Base-by-base conservation (phyloP, 139 green algal species). In the Tetradesmus lagerheimii region DNA sequence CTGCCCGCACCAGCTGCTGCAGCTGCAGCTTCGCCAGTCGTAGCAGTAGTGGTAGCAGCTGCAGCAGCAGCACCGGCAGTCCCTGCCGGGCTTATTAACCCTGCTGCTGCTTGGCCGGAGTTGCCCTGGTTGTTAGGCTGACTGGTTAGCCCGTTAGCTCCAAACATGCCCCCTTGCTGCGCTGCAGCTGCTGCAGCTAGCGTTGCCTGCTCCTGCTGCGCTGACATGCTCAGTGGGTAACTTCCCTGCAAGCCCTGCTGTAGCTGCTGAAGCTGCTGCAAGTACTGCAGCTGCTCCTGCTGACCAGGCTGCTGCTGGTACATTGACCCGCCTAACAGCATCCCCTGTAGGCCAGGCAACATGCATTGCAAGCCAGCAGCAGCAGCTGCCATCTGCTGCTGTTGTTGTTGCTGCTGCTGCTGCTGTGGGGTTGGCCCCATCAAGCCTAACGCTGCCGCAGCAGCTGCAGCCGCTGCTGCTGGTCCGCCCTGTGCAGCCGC, bases 261-360 rank as follows among this genome's bases (percentile, higher is more conserved):
- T n/a, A 41, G 71, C 57, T 79, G 71, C 71, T 38, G 80, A 8
- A 62, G 80, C 80, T 86, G 80, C 47, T 76, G 31, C 34, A 34
- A 4, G 14, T 67, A 29, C 79, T 64, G 41, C 29, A 45, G 43
- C 79, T 85, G 41, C 41, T 67, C 16, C 29, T 31, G 23, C n/a
- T 87, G 82, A 35, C 45, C 50, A 27, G 64, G 82, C 57, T 87
- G 82, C 57, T 87, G 82, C 35, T 79, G 82, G 6, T 87, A 53
- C 34, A 35, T 31, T 39, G 57, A 31, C 20, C 57, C 57, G 16
- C 57, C 57, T 23, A 71, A 23, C 20, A 53, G 82, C 34, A 87
- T 16, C 18, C 25, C 35, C n/a, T 43, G 82, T 34, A 78, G 25
- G 9, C 82, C 50, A 16, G 57, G 37, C 53, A 87, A 15, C 81